Conservation (phyloP, 257 asterid species). For the Craterostigma plantagineum region DNA sequence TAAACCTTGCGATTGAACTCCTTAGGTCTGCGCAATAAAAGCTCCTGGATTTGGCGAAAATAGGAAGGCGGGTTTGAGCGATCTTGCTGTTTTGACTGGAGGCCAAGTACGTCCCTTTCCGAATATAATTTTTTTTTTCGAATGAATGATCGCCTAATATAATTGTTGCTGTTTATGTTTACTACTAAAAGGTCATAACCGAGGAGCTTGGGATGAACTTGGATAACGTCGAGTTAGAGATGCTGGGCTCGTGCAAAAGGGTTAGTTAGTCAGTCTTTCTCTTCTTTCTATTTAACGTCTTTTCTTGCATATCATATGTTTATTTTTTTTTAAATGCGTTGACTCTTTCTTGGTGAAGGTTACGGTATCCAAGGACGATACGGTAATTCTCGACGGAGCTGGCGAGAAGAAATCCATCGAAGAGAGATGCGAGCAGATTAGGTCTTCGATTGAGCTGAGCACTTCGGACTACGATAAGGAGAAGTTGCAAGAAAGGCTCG, state of each 20-base stretch:
- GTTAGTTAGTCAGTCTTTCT: constrained; percentile 15
- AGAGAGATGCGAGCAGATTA: constrained; percentile 85
- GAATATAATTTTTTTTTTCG: not conserved
- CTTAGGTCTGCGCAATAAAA: constrained; percentile 84
- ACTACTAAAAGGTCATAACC: constrained; percentile 85
- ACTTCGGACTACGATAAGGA: constrained; percentile 91
- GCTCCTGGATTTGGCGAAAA: constrained; percentile 96
- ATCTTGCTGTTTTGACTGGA: constrained; percentile 79
- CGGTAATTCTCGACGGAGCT: constrained; percentile 80
- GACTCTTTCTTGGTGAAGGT: constrained; percentile 39
- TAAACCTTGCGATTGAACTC: no score
- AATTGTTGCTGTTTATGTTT: no score
- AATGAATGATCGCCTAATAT: no score
- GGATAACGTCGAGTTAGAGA: constrained; percentile 63
- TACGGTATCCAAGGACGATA: constrained; percentile 78
- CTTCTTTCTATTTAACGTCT: not conserved
- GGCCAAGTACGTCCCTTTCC: constrained; percentile 63
- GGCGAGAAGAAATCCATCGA: constrained; percentile 75
- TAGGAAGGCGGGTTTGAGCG: constrained; percentile 65
- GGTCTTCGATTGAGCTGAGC: constrained; percentile 59
- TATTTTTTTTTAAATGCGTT: not conserved
- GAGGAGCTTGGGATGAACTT: constrained; percentile 91
- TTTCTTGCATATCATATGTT: no score
- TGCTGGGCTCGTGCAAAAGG: constrained; percentile 89
- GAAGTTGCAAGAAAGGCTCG: constrained; percentile 85